phyloP scores from a whole-genome alignment of 768 basidiomycete genomes.

The Boletales sp. region DNA sequence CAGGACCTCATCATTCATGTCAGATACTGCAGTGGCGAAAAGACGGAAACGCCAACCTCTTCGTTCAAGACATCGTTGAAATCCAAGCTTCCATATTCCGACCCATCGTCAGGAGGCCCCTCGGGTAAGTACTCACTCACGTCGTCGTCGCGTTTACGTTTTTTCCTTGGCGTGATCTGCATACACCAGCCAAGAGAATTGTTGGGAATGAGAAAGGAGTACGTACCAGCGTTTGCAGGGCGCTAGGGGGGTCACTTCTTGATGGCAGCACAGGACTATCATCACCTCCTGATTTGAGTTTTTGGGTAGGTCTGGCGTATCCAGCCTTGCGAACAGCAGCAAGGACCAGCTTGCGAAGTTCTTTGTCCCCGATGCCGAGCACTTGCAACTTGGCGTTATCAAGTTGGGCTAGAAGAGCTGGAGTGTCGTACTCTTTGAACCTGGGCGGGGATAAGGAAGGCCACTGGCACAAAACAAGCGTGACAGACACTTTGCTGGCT shows the following conservation, averaged over 20 bases:
- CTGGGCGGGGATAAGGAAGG: slow-evolving; percentile 36
- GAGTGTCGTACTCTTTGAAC: slow-evolving; percentile 69
- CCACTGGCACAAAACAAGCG: not conserved
- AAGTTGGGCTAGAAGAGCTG: slow-evolving; percentile 51
- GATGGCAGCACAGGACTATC: slow-evolving; percentile 4
- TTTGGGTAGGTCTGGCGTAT: slow-evolving; percentile 33
- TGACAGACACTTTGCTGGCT: slow-evolving; percentile 63
- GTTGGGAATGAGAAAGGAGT: not conserved
- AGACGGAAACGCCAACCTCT: slow-evolving; percentile 41
- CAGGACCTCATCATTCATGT: slow-evolving; percentile 45
- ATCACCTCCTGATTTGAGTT: slow-evolving; percentile 14
- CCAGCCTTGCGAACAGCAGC: slow-evolving; percentile 61
- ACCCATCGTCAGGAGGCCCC: slow-evolving; percentile 47
- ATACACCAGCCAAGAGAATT: not conserved
- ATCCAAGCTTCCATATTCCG: slow-evolving; percentile 51
- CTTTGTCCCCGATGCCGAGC: slow-evolving; percentile 60
- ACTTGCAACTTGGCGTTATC: slow-evolving; percentile 56
- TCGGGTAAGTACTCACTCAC: slow-evolving; percentile 59
- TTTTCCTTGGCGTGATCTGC: slow-evolving; percentile 52
- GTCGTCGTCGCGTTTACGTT: slow-evolving; percentile 39
- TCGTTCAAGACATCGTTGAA: slow-evolving; percentile 75
- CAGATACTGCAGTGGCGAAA: not conserved
- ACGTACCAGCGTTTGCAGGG: slow-evolving; percentile 33
- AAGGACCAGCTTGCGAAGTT: slow-evolving; percentile 58
- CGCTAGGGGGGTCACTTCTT: slow-evolving; percentile 9